phyloP scores from a whole-genome alignment of 2,329 filamentous ascomycete species.

The Teratosphaeria epicoccoides region DNA sequence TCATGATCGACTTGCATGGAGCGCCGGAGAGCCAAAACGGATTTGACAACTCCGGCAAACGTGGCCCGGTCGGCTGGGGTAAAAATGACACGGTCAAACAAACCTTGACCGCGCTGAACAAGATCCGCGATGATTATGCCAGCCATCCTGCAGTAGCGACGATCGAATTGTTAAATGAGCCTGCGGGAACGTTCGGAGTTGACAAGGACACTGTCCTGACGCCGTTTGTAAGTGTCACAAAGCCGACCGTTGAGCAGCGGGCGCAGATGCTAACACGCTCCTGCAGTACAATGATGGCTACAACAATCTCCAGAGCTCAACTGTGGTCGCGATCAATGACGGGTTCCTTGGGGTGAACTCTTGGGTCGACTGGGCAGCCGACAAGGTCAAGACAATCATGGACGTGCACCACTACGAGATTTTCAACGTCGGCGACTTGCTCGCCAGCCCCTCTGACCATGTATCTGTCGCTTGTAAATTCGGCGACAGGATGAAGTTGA shows the following conservation, averaged over 20 bases:
- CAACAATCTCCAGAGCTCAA: constrained; percentile 33
- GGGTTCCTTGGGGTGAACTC: constrained; percentile 35
- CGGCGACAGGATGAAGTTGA: constrained; percentile 35
- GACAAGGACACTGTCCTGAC: constrained; percentile 34
- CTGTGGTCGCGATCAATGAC: constrained; percentile 38
- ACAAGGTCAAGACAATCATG: constrained; percentile 32
- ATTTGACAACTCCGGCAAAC: constrained; percentile 54
- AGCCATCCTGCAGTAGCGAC: constrained; percentile 35
- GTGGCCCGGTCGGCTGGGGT: constrained; percentile 36
- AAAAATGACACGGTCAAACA: constrained; percentile 33
- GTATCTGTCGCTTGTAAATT: constrained; percentile 34
- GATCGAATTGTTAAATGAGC: constrained; percentile 40
- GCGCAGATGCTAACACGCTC: not conserved
- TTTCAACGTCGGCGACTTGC: constrained; percentile 24
- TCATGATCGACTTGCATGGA: constrained; percentile 59
- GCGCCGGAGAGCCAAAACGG: constrained; percentile 55
- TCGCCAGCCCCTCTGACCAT: constrained; percentile 21
- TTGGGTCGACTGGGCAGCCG: constrained; percentile 36
- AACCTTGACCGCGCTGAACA: constrained; percentile 35
- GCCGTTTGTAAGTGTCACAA: constrained; percentile 25
- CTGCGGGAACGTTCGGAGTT: constrained; percentile 28
- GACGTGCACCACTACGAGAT: constrained; percentile 40
- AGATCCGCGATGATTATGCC: constrained; percentile 37
- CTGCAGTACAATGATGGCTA: constrained; percentile 26
- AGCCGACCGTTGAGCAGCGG: not conserved